A percentile compares a stretch with the other conserved stretches of the same genome.
These are phyloP conservation scores for Phytophthora pisi DNA, from an alignment of 352 stramenopile genomes.

Conservation along the genomic window DNA sequence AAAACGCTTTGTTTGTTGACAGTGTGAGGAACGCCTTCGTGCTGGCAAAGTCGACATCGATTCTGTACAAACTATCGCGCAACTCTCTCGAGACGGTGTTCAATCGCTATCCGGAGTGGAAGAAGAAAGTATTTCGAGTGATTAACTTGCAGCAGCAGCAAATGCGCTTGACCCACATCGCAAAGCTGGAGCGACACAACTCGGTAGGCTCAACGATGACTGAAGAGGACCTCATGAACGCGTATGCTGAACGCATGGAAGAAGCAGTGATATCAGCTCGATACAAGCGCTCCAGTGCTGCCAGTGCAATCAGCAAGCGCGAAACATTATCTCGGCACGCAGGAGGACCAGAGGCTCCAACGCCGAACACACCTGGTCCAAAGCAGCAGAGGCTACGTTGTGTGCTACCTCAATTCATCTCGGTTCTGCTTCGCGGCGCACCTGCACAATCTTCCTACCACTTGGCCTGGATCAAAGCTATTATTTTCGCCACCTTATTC, in stretches of 20 bases:
- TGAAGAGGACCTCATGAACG: constrained; percentile 43
- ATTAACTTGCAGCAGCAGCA: constrained; percentile 65
- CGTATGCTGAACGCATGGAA: constrained; percentile 41
- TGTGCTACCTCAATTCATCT: constrained; percentile 18
- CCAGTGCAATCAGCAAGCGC: constrained; percentile 28
- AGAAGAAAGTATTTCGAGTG: constrained; percentile 69
- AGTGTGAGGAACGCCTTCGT: constrained; percentile 61
- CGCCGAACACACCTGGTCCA: neutral
- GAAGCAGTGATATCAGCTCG: constrained; percentile 43
- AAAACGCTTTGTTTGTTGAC: constrained; percentile 75
- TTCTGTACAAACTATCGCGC: constrained; percentile 72
- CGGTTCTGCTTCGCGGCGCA: constrained; percentile 34
- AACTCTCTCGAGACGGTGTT: constrained; percentile 75
- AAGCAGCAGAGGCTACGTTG: neutral
- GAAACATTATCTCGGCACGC: constrained; percentile 18
- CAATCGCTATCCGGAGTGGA: constrained; percentile 73
- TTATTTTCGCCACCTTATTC: constrained; percentile 44
- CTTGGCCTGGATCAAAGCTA: constrained; percentile 54
- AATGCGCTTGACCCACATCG: constrained; percentile 49
- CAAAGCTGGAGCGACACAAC: constrained; percentile 50
- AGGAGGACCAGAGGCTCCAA: neutral
- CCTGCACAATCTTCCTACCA: constrained; percentile 55
- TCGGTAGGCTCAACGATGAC: constrained; percentile 37
- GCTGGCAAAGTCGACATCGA: constrained; percentile 63
- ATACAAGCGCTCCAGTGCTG: constrained; percentile 37